phyloP scores from a whole-genome alignment of 2,329 filamentous ascomycete species.

The Aspergillus fijiensis region DNA sequence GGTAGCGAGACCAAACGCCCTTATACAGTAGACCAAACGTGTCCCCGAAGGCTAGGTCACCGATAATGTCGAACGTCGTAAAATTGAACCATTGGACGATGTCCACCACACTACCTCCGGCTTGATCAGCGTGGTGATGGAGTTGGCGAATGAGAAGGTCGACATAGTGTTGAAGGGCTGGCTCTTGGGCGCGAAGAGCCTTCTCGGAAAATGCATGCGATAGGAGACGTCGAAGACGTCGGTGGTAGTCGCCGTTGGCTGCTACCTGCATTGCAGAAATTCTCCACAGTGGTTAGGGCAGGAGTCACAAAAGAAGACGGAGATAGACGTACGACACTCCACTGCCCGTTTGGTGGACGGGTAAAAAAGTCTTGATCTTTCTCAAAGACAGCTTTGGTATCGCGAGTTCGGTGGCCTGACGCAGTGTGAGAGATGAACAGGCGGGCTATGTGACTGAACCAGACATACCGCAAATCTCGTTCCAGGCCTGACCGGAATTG shows the following conservation, averaged over 20 bases:
- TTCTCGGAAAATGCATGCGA: slow-evolving; percentile 46
- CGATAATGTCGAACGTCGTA: slow-evolving; percentile 35
- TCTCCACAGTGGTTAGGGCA: too few species aligned
- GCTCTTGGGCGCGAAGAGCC: slow-evolving; percentile 41
- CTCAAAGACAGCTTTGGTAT: not conserved
- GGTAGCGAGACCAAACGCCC: slow-evolving; percentile 5
- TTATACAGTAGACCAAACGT: slow-evolving; percentile 36
- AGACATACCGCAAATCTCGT: slow-evolving; percentile 28
- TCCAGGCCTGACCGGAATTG: slow-evolving; percentile 23
- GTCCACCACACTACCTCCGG: slow-evolving; percentile 10
- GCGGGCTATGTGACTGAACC: not conserved
- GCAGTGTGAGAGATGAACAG: not conserved
- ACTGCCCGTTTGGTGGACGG: not conserved
- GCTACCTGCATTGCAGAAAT: too few species aligned
- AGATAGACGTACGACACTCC: not conserved
- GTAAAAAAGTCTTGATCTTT: not conserved
- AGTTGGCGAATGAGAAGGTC: slow-evolving; percentile 22
- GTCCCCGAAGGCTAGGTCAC: slow-evolving; percentile 31
- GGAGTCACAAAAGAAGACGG: not conserved
- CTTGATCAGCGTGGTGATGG: not conserved
- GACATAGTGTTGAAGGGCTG: slow-evolving; percentile 28
- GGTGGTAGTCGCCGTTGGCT: slow-evolving; percentile 23
- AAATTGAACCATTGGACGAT: slow-evolving; percentile 33
- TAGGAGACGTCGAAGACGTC: slow-evolving; percentile 32
- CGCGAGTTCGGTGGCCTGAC: not conserved